Evolutionary conservation across 2,329 filamentous ascomycete species (phyloP), one percentile per base, ranked within the genome.

Genomic region (Ophiostoma montium): DNA sequence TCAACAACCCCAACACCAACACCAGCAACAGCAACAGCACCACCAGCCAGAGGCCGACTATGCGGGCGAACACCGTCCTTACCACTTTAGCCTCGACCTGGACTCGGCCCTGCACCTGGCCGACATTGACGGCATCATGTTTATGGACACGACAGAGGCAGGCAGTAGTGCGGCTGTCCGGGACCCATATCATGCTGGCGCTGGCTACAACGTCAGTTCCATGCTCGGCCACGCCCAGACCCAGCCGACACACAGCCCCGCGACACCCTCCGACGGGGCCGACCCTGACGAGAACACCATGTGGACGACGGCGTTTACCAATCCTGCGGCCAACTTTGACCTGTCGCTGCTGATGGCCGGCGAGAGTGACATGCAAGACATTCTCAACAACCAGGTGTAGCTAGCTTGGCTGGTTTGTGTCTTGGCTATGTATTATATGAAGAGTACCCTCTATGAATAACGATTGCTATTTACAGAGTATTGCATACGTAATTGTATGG

Each of bases 221-320:
- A 30, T 27, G 23, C 23, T 27, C 23, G 23, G 23, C 23, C 23
- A 27, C 23, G 8, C 23, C 5, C 23, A 27, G 23, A 27, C 23
- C 5, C 23, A 27, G 8, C 7, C 36, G 12, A n/a, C 27, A 41
- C 38, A 27, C 21, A 27, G 23, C 23, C 23, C 23, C 23, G 23
- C 5, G 23, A 41, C 38, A 10, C 38, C 38, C 4, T 7, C 38
- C 6, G 38, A 41, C 11, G 38, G 21, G 12, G 38, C 27, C 13
- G 46, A 48, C 12, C 16, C 32, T n/a, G 46, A 18, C 3, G 46
- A 48, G 4, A 42, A 11, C 30, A 42, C 13, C 5, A 16, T 50
- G 30, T 50, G 42, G 43, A 46, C 48, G 9, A 41, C 15, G 2
- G 48, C 43, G 11, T 50, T 46, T 18, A 50, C 35, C 23, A 50